Base-by-base conservation (phyloP, 192 early-diverging fungal genomes). In the Coemansia biformis region DNA sequence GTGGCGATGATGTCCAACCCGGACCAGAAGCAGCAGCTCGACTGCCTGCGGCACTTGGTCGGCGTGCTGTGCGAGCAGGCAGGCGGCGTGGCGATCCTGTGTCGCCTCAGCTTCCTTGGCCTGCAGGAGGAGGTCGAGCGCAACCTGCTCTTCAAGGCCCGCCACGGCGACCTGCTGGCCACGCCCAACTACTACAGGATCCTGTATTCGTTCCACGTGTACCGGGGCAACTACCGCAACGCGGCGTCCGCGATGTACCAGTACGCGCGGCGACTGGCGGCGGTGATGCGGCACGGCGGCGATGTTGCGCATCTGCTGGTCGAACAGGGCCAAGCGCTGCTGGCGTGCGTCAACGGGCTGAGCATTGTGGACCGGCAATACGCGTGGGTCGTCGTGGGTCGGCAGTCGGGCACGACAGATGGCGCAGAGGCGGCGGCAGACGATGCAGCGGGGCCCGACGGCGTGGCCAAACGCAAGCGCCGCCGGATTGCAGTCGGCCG, bases 161-260 rank as follows among this genome's bases (percentile, higher is more conserved):
- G 70, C 11, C 72, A 78, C 51, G 58, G 65, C 54, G 70, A 74
- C 12, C 13, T 41, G 40, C 41, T 57, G 2, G 35, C 33, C 6
- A 31, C 38, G 41, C 56, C 61, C 16, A 66, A 60, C 53, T 69
- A 69, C 51, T 78, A 74, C 62, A 51, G 51, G 43, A 63, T 78
- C n/a, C 54, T 78, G 10, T 74, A 78, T 48, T 44, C 76, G 40
- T 74, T 70, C 62, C 76, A 78, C 21, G 48, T 74, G 2, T 72
- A 66, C 49, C 76, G 76, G 34, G 63, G 70, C 51, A 72, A 78
- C 57, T 74, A 74, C 52, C 64, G 69, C 41, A 70, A 64, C 32
- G 76, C 76, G 3, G 68, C 68, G 8, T 68, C 76, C 28, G 66
- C 66, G 46, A 78, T 78, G 69, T 78, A 74, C 56, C 76, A 74